Conservation (phyloP, 2,329 filamentous ascomycete genomes). For the Fusarium longipes region DNA sequence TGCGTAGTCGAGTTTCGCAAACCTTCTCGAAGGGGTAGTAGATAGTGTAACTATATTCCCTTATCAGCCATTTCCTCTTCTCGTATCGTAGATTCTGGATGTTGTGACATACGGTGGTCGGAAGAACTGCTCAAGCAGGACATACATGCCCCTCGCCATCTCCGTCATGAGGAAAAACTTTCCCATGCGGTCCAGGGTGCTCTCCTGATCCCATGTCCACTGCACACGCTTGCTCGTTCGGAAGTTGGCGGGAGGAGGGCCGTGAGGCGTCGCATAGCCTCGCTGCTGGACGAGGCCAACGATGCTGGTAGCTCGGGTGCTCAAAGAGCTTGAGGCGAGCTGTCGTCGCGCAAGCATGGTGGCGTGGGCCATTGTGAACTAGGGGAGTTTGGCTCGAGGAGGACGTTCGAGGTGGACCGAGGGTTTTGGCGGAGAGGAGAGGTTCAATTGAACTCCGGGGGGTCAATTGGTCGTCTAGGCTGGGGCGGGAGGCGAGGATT, state of each 20-base stretch:
- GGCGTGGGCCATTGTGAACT: slow-evolving; percentile 49
- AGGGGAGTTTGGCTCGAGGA: slow-evolving; percentile 11
- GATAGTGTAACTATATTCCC: slow-evolving; percentile 84
- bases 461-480: slow-evolving; percentile 43
- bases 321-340: slow-evolving; percentile 46
- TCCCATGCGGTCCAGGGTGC: slow-evolving; percentile 82
- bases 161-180: slow-evolving; percentile 97
- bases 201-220: slow-evolving; percentile 86
- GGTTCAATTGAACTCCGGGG: slow-evolving; percentile 44
- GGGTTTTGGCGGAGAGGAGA: slow-evolving; percentile 23
- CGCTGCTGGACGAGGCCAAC: slow-evolving; percentile 48
- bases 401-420: slow-evolving; percentile 26
- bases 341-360: slow-evolving; percentile 53
- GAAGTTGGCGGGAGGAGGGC: slow-evolving; percentile 84
- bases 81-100: not conserved
- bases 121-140: slow-evolving; percentile 98
- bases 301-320: slow-evolving; percentile 33
- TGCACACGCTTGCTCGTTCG: slow-evolving; percentile 76
- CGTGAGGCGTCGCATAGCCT: slow-evolving; percentile 75
- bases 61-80: slow-evolving; percentile 26
- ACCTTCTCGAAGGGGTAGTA: slow-evolving; percentile 98
- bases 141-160: slow-evolving; percentile 98
- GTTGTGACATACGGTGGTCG: slow-evolving; percentile 84
- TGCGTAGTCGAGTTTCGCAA: slow-evolving; percentile 36
- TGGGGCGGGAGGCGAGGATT: slow-evolving; percentile 45